Evolutionary conservation across 2,329 filamentous ascomycete species (phyloP).

Genomic region (Paraphaeosphaeria minitans): DNA sequence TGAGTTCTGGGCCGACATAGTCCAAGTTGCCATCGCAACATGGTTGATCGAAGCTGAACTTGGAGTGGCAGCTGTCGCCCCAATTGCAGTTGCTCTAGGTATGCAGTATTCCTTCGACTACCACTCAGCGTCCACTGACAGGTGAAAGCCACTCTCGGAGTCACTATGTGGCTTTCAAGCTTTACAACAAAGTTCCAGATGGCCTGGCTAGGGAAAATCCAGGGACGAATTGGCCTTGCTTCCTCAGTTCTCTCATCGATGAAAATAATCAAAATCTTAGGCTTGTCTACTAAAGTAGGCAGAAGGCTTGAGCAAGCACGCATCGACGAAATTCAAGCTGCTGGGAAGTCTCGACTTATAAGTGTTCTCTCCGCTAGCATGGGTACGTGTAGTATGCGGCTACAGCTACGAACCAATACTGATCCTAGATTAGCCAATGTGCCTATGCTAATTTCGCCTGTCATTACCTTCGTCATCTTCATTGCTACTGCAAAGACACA

Average conservation of each 20-base stretch:
- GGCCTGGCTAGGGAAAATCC: slow-evolving; percentile 57
- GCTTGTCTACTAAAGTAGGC: slow-evolving; percentile 49
- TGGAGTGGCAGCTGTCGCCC: slow-evolving; percentile 52
- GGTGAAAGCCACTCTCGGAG: slow-evolving; percentile 28
- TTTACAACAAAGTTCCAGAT: slow-evolving; percentile 47
- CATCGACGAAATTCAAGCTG: slow-evolving; percentile 46
- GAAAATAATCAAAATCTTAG: slow-evolving; percentile 59
- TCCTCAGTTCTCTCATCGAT: slow-evolving; percentile 58
- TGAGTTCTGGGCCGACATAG: slow-evolving; percentile 51
- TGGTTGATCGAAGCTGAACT: slow-evolving; percentile 50
- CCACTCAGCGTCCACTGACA: too few relatives aligned
- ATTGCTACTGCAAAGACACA: slow-evolving; percentile 5
- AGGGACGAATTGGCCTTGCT: slow-evolving; percentile 51
- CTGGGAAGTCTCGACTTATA: slow-evolving; percentile 32
- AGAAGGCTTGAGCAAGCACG: slow-evolving; percentile 13
- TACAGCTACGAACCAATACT: too few relatives aligned
- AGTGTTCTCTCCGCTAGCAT: background rate
- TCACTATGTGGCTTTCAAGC: slow-evolving; percentile 42
- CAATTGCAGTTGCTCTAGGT: slow-evolving; percentile 48
- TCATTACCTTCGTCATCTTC: slow-evolving; percentile 17
- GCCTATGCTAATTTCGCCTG: slow-evolving; percentile 11
- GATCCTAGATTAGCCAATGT: slow-evolving; percentile 1
- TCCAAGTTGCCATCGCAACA: slow-evolving; percentile 54
- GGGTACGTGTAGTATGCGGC: too few relatives aligned
- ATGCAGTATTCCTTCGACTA: slow-evolving; percentile 13